Evolutionary conservation across 1,284 basidiomycete genomes (phyloP).

Genomic region (Neolentinus lepideus): DNA sequence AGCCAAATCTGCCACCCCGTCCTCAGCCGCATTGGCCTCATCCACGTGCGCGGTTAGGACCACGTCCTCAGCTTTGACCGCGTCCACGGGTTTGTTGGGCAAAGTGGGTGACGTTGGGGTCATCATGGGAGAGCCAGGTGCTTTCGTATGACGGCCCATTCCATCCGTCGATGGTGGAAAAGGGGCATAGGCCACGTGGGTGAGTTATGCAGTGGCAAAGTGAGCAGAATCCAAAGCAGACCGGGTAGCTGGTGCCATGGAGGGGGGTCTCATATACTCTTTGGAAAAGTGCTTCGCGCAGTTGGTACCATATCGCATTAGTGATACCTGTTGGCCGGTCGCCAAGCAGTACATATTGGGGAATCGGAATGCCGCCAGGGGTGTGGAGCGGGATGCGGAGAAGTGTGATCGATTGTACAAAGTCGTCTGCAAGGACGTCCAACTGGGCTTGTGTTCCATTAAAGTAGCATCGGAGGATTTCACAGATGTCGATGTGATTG

Average conservation of each 20-base stretch:
- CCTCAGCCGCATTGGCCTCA: no score
- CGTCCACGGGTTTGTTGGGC: background rate
- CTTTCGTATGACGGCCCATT: background rate
- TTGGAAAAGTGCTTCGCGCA: background rate
- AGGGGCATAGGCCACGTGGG: background rate
- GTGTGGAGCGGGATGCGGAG: background rate
- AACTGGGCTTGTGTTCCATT: background rate
- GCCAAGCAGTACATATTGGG: background rate
- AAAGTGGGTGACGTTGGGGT: background rate
- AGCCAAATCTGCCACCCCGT: background rate
- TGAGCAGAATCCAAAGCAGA: background rate
- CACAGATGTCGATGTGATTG: background rate
- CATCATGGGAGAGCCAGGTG: background rate
- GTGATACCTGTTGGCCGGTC: background rate
- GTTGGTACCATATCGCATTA: background rate
- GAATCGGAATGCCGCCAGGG: background rate
- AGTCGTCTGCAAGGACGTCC: background rate
- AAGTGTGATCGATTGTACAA: background rate
- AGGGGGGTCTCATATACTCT: background rate
- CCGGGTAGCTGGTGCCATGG: background rate
- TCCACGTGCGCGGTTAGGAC: background rate
- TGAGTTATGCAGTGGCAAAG: background rate
- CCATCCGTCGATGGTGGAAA: background rate
- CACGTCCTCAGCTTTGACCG: background rate
- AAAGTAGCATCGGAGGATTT: background rate